Base-by-base conservation (phyloP, 345 rosid species). In the Salix brachista region DNA sequence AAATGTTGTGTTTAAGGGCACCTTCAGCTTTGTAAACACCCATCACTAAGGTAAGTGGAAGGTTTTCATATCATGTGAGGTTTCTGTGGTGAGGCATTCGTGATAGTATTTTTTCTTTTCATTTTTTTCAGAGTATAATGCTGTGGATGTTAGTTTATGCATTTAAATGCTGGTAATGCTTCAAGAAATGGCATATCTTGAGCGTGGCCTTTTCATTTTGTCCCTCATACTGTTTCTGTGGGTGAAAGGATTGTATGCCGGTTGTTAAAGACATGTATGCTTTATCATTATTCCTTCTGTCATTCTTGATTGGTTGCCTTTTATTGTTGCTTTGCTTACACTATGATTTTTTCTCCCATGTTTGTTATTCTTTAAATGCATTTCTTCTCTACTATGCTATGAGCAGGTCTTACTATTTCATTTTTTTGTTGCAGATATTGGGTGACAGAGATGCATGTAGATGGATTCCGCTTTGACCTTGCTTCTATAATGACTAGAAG, bases 381-480 rank as follows among this genome's bases (percentile, higher is more conserved):
- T 16, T 42, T 3, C 30, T 19, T 16, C 48, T 56, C 46, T 54
- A 58, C 9, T 37, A 14, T 56, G 34, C 14, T 56, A 21, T 56
- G 52, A 65, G 34, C 50, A 73, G 5, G 30, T 50, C 65, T 73
- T 30, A 41, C 17, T 69, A 46, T 75, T 65, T 73, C 67, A 74
- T 78, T 64, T 32, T 75, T 73, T 48, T 79, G 74, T 48, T 76
- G 78, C 96, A 95, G 99, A 81, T 95, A 95, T 87, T 95, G 99
- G 99, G 99, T 91, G 58, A 87, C 88, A 65, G 99, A 95, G 85
- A 91, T 95, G 94, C 99, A 95, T 82, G 99, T 91, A 10, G 99
- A 95, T 82, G 99, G 99, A 54, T 95, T 95, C 84, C 99, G 99
- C 82, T 95, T 93, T 87, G 97, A 95, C 83, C 99, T 95, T 84